A percentile compares a stretch with the other conserved stretches of the same genome.
Evolutionary conservation across 768 basidiomycete genomes (phyloP).

Genomic region (Lyophyllum shimeji): DNA sequence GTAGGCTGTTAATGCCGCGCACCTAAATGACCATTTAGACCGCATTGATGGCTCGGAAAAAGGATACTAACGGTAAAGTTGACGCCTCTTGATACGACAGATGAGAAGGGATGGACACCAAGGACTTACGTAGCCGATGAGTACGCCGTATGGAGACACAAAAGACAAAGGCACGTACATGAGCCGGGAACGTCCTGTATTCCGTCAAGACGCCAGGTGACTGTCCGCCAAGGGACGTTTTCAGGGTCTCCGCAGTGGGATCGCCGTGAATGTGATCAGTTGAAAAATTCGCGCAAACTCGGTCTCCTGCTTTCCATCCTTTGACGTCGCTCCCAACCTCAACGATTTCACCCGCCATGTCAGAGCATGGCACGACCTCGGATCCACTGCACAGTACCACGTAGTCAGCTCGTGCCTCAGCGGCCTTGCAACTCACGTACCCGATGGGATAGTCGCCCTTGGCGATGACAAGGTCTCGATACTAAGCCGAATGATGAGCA

Average conservation of each 20-base stretch:
- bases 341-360: constrained; percentile 59
- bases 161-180: constrained; percentile 24
- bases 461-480: constrained; percentile 48
- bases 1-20: constrained; percentile 66
- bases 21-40: constrained; percentile 32
- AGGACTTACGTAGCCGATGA: constrained; percentile 29
- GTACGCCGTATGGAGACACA: not conserved
- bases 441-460: constrained; percentile 34
- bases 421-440: constrained; percentile 17
- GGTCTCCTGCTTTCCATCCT: constrained; percentile 54
- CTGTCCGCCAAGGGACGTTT: constrained; percentile 43
- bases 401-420: not conserved
- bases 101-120: constrained; percentile 54
- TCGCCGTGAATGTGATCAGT: constrained; percentile 50
- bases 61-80: constrained; percentile 49
- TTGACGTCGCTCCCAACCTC: constrained; percentile 43
- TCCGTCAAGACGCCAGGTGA: constrained; percentile 54
- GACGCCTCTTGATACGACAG: constrained; percentile 65
- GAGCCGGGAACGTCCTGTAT: constrained; percentile 49
- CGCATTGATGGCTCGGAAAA: no score
- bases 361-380: constrained; percentile 40
- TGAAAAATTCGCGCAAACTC: constrained; percentile 54
- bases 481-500: constrained; percentile 28
- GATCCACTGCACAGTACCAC: constrained; percentile 6
- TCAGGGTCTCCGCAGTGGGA: constrained; percentile 27